Evolutionary conservation across 306 rosid genomes (phyloP).

Genomic region (Vigna nakashimae): DNA sequence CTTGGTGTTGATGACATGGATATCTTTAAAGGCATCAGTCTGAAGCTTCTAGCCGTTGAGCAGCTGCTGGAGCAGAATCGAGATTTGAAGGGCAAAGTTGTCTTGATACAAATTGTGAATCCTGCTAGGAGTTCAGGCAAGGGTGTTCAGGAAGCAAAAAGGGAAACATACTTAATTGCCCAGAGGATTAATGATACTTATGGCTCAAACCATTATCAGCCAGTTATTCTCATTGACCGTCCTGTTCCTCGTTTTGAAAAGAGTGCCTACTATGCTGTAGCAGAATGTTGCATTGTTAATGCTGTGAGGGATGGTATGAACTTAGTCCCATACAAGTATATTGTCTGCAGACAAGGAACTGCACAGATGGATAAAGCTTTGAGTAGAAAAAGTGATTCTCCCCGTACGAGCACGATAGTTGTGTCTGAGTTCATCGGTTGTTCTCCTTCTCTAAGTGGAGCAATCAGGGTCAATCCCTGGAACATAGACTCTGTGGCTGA

Average conservation of each 20-base stretch:
- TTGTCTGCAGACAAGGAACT: conserved; percentile 79
- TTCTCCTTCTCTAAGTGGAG: conserved; percentile 89
- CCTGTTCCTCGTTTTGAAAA: conserved; percentile 78
- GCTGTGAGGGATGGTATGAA: conserved; percentile 89
- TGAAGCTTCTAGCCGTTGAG: conserved; percentile 76
- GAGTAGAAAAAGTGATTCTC: conserved; percentile 50
- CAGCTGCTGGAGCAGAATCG: conserved; percentile 72
- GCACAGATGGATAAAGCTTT: conserved; percentile 58
- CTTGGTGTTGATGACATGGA: conserved; percentile 84
- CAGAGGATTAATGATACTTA: conserved; percentile 64
- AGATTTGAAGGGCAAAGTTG: conserved; percentile 58
- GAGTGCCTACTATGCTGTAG: conserved; percentile 77
- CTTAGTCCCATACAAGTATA: conserved; percentile 83
- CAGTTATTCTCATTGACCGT: conserved; percentile 73
- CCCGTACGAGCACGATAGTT: conserved; percentile 72
- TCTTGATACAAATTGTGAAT: conserved; percentile 76
- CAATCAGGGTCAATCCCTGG: conserved; percentile 90
- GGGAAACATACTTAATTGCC: conserved; percentile 63
- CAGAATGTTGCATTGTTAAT: conserved; percentile 86
- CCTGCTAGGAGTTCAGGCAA: conserved; percentile 85
- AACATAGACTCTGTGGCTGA: conserved; percentile 75
- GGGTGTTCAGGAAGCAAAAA: conserved; percentile 74
- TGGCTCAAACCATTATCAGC: conserved; percentile 62
- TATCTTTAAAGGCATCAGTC: conserved; percentile 76
- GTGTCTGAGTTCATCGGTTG: conserved; percentile 89